A percentile compares a stretch with the other conserved stretches of the same genome.
Conservation (phyloP, 2,329 filamentous ascomycete genomes). For the Cercospora sp. region DNA sequence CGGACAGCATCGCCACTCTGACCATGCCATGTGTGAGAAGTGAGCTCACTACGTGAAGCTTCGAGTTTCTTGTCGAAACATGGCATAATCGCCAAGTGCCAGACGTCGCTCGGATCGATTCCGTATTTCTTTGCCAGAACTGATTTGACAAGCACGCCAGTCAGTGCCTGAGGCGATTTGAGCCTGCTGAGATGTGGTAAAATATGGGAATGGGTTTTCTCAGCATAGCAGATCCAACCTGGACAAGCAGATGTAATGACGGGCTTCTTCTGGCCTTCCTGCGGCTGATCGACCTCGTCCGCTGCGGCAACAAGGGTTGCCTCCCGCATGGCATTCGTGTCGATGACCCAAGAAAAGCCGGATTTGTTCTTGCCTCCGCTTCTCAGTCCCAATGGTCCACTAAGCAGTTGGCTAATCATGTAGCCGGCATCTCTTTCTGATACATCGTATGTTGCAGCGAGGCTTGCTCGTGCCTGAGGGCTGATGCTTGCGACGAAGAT, state of each 20-base stretch:
- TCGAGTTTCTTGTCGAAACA: conserved; percentile 99
- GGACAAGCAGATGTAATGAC: conserved; percentile 89
- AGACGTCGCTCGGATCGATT: conserved; percentile 76
- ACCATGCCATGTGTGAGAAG: conserved; percentile 47
- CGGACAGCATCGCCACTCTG: conserved; percentile 59
- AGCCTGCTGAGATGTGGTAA: conserved; percentile 85
- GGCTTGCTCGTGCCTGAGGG: conserved; percentile 83
- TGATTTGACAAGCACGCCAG: conserved; percentile 87
- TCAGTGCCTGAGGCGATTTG: conserved; percentile 91
- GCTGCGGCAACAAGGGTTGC: conserved; percentile 69
- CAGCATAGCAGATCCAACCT: conserved; percentile 98
- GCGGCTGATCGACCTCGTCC: conserved; percentile 46
- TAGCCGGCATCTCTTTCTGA: conserved; percentile 71
- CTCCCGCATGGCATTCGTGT: conserved; percentile 82
- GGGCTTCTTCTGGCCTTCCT: conserved; percentile 54
- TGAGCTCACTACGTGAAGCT: conserved; percentile 89
- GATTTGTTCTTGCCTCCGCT: conserved; percentile 70
- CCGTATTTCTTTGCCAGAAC: conserved; percentile 70
- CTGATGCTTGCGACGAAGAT: conserved; percentile 91
- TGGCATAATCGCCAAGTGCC: conserved; percentile 95
- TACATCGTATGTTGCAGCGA: conserved; percentile 79
- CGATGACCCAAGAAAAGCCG: conserved; percentile 83
- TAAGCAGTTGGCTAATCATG: conserved; percentile 80
- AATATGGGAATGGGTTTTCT: conserved; percentile 94
- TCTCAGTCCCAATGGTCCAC: conserved; percentile 67